Base-by-base conservation (phyloP, 768 basidiomycete species). In the Lyophyllum decastes region DNA sequence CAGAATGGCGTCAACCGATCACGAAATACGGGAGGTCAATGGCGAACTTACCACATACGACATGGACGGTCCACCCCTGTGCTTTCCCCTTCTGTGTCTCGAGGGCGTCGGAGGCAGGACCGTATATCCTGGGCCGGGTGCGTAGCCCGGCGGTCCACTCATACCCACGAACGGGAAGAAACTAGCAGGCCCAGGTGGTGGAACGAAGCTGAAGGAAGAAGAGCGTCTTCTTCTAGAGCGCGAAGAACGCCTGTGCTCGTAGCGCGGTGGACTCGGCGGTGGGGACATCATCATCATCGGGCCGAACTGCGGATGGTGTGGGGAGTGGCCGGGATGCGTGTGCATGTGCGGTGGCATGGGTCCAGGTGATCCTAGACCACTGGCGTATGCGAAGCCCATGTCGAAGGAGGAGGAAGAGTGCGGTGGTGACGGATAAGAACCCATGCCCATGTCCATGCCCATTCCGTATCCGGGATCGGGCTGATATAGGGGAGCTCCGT, bases 301-400 rank as follows among this genome's bases (percentile, higher is more conserved):
- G 1, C 62, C 48, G 58, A 45, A 35, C 43, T 52, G 47, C 21
- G 52, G 47, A 30, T 41, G 53, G 19, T 48, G 58, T 38, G 47
- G 25, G 38, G 30, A 19, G 11, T 40, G 34, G 27, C 19, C 49
- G 2, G 50, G 51, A n/a, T 62, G 16, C 51, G 49, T 50, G 21
- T 62, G 16, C 51, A 52, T 50, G 41, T 56, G 41, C 26, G 45
- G 21, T n/a, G 63, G 33, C 55, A 66, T 63, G 17, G 61, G 60
- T 7, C 63, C 60, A 1, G 66, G 63, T 6, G 59, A 61, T 24
- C 51, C 40, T n/a, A 49, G 58, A 19, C 61, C 60, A 24, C n/a
- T 49, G 21, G 60, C 52, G 16, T 64, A 66, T 35, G 48, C 38
- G 40, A 61, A 60, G 19, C 47, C 45, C 40, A 55, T 46, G 25